Percentiles rank a stretch among this genome's conserved stretches.
Conservation (phyloP, 139 green algal genomes). For the Pleodorina starrii region DNA sequence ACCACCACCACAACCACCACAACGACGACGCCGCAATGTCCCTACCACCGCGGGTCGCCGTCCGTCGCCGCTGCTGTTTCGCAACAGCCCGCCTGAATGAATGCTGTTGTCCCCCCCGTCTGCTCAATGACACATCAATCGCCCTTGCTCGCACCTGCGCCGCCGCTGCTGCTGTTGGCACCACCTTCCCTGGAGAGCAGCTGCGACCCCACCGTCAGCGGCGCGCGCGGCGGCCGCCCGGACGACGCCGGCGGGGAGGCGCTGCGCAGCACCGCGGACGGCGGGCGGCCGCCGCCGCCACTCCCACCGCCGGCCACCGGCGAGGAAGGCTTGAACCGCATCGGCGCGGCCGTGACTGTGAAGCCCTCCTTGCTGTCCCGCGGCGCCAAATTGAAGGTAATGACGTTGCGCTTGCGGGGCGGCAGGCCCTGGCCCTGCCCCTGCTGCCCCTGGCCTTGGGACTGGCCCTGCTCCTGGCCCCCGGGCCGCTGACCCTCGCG, state of each 20-base stretch:
- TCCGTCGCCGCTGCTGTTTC: no score
- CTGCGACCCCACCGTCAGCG: background rate
- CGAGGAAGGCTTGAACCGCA: background rate
- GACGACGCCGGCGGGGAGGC: background rate
- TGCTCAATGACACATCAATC: no score
- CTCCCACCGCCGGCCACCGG: background rate
- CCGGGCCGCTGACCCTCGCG: background rate
- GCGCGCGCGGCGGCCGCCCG: background rate
- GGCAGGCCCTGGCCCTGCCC: background rate
- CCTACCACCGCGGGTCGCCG: no score
- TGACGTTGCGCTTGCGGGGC: conserved; percentile 16
- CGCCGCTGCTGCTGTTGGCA: background rate
- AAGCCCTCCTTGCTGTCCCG: background rate
- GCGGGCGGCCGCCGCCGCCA: background rate
- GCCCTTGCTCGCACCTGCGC: background rate
- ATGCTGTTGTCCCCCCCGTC: no score
- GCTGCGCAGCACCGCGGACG: background rate
- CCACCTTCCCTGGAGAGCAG: background rate
- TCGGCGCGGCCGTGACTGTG: background rate
- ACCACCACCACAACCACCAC: no score
- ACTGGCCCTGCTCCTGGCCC: background rate
- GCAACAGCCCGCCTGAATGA: no score
- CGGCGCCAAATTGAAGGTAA: conserved; percentile 15
- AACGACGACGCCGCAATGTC: no score
- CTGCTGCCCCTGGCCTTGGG: background rate